Conservation (phyloP, 148 eudicot genomes). For the Heliosperma pusillum region DNA sequence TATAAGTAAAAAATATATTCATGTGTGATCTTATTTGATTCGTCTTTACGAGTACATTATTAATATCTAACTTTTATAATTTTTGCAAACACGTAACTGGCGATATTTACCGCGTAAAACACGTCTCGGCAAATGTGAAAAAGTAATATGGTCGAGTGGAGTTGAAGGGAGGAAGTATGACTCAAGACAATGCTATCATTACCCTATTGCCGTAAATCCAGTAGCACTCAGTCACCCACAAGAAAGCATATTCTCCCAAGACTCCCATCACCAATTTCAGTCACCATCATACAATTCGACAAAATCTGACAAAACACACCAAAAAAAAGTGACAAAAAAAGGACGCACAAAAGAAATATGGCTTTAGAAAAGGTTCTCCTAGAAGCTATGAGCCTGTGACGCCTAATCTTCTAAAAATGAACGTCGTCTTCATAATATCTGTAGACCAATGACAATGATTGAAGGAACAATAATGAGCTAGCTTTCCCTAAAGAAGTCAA, state of each 20-base stretch:
- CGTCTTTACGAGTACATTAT: too few relatives aligned
- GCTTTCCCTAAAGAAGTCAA: too few relatives aligned
- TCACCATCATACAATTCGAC: background rate
- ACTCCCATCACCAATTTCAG: background rate
- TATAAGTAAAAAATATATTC: too few relatives aligned
- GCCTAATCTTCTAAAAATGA: background rate
- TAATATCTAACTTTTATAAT: too few relatives aligned
- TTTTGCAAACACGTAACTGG: too few relatives aligned
- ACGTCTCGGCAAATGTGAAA: too few relatives aligned
- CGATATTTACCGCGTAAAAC: too few relatives aligned
- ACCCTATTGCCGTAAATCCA: background rate
- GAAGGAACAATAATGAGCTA: background rate
- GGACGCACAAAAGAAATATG: too few relatives aligned
- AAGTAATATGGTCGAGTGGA: too few relatives aligned
- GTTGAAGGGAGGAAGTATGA: too few relatives aligned
- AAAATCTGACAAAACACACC: background rate
- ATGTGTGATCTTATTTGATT: too few relatives aligned
- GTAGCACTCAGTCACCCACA: background rate
- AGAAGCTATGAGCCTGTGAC: background rate
- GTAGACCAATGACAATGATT: background rate
- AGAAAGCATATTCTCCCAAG: background rate
- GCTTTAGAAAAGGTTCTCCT: background rate
- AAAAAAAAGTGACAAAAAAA: background rate
- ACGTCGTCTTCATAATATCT: background rate
- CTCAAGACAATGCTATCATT: background rate